These are phyloP conservation scores for Carex scoparia DNA, from an alignment of 176 grass and related monocot genomes.

Conservation along the genomic window DNA sequence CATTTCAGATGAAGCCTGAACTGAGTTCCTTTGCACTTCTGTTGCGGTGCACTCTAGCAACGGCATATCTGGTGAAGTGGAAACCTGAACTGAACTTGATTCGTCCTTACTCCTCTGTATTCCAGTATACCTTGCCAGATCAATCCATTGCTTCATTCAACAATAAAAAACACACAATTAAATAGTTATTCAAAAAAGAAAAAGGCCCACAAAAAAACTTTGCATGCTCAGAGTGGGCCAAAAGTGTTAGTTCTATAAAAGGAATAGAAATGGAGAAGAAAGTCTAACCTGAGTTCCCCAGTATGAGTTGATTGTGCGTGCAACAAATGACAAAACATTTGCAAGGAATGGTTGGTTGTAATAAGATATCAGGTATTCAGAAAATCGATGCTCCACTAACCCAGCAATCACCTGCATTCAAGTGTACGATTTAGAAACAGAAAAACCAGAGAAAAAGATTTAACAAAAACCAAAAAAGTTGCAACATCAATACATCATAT, in stretches of 20 bases:
- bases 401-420: conserved; percentile 79
- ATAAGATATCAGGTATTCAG: conserved; percentile 64
- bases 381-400: conserved; percentile 85
- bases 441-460: background rate
- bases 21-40: conserved; percentile 33
- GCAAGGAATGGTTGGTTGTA: conserved; percentile 72
- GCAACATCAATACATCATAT: background rate
- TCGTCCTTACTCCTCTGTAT: conserved; percentile 62
- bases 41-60: conserved; percentile 54
- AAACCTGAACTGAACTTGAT: conserved; percentile 42
- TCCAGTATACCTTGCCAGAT: conserved; percentile 82
- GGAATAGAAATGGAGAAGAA: conserved; percentile 9
- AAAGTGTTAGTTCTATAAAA: background rate
- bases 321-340: conserved; percentile 61
- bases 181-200: conserved; percentile 15
- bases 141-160: conserved; percentile 93
- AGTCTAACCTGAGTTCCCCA: conserved; percentile 89
- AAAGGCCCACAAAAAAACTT: background rate
- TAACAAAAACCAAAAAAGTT: background rate
- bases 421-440: background rate
- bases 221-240: conserved; percentile 6
- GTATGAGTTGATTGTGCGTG: conserved; percentile 86
- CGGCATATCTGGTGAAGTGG: conserved; percentile 42
- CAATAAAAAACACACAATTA: conserved; percentile 34
- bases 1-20: conserved; percentile 39